Percentiles rank a stretch among this genome's conserved stretches.
Conservation (phyloP, 2,329 filamentous ascomycete species). For the Passalora sequoiae region DNA sequence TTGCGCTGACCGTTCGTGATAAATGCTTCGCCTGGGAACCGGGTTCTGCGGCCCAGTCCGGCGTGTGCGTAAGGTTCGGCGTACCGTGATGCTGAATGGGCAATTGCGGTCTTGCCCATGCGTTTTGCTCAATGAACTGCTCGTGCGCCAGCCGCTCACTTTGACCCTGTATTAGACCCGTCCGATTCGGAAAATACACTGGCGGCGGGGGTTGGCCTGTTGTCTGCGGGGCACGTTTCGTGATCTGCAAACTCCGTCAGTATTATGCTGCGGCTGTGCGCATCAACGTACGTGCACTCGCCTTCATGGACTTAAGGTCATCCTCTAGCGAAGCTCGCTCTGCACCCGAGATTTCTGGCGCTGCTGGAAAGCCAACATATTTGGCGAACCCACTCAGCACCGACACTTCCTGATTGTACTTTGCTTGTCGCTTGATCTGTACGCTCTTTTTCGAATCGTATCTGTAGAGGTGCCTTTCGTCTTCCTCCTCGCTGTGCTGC, state of each 20-base stretch:
- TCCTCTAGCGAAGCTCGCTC: conserved; percentile 71
- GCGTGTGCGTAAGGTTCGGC: conserved; percentile 31
- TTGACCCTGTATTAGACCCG: conserved; percentile 19
- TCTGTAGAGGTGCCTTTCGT: conserved; percentile 74
- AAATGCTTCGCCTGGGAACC: conserved; percentile 20
- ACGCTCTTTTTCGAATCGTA: conserved; percentile 73
- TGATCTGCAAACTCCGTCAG: conserved; percentile 25
- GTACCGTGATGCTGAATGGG: conserved; percentile 52
- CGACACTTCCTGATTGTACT: conserved; percentile 93
- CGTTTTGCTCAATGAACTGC: conserved; percentile 81
- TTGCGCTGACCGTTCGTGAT: conserved; percentile 26
- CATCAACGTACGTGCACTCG: too few relatives aligned
- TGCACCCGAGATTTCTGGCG: conserved; percentile 74
- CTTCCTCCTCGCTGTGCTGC: conserved; percentile 68
- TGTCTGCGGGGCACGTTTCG: conserved; percentile 22
- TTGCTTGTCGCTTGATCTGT: conserved; percentile 76
- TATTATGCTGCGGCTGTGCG: too few relatives aligned
- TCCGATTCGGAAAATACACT: conserved; percentile 22
- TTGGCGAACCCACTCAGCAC: conserved; percentile 86
- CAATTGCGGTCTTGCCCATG: conserved; percentile 88
- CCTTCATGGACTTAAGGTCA: conserved; percentile 83
- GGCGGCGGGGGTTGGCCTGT: conserved; percentile 21
- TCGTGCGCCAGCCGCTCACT: conserved; percentile 47
- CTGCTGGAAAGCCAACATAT: conserved; percentile 92
- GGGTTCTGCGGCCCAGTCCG: conserved; percentile 31